These are phyloP conservation scores for Coniochaeta ligniaria DNA, from an alignment of 2,329 filamentous ascomycete genomes.

Conservation along the genomic window DNA sequence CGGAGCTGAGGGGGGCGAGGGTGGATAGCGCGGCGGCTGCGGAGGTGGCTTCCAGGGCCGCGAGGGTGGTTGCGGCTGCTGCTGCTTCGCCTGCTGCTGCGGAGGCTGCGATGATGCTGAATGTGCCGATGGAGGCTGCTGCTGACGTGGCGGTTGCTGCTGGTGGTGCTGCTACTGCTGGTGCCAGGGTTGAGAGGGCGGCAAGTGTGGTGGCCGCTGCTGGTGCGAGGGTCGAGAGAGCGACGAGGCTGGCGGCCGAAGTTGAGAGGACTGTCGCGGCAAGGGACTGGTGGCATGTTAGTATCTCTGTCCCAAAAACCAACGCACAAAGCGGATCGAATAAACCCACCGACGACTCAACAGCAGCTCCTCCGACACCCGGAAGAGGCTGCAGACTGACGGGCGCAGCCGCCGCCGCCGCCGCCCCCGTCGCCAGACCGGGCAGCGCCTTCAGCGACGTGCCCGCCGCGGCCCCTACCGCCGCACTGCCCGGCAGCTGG, in stretches of 20 bases:
- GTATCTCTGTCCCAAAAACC: background rate
- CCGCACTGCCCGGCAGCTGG: slow-evolving; percentile 11
- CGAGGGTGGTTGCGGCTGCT: background rate
- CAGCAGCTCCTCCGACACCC: background rate
- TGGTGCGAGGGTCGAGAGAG: background rate
- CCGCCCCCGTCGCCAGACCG: slow-evolving; percentile 7
- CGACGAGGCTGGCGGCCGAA: background rate
- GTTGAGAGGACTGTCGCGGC: background rate
- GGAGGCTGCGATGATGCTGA: background rate
- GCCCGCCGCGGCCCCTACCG: background rate
- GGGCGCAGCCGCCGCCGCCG: slow-evolving; percentile 1
- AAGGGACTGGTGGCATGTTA: background rate
- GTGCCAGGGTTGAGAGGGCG: background rate
- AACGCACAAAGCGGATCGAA: background rate
- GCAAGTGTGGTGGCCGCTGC: background rate
- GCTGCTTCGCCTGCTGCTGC: background rate
- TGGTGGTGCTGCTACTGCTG: background rate
- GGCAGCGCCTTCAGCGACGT: slow-evolving; percentile 11
- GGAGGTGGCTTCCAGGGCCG: background rate
- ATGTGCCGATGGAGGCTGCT: background rate
- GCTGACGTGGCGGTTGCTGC: background rate
- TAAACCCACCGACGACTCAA: background rate
- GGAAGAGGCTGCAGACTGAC: background rate
- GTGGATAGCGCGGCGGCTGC: background rate
- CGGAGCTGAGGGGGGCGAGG: background rate